These are phyloP conservation scores for Calonectria fujianensis DNA, from an alignment of 2,329 filamentous ascomycete species.

Conservation along the genomic window DNA sequence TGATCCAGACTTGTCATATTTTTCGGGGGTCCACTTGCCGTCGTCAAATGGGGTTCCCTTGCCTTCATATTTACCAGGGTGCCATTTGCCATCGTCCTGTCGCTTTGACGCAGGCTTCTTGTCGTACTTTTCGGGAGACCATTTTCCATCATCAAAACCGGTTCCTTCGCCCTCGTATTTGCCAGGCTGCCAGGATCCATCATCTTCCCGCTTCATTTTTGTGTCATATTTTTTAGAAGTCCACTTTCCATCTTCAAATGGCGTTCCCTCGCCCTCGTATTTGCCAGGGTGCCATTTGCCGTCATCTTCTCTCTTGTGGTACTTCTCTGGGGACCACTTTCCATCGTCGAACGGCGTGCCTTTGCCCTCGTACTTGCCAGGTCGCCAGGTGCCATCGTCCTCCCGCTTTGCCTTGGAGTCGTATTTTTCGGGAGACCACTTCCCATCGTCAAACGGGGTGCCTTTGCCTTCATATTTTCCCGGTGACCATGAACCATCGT, in stretches of 20 bases:
- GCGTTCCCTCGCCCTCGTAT: not conserved
- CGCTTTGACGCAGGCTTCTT: not conserved
- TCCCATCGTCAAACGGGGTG: slow-evolving; percentile 1
- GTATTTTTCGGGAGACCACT: not conserved
- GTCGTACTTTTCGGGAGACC: not conserved
- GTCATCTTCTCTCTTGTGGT: no score
- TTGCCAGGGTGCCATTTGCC: not conserved
- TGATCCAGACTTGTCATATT: not conserved
- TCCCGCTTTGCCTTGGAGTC: not conserved
- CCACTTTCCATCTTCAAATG: not conserved
- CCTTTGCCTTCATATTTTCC: slow-evolving; percentile 17
- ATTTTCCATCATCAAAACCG: not conserved
- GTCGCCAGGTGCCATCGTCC: not conserved
- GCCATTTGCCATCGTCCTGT: not conserved
- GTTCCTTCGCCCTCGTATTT: not conserved
- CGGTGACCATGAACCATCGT: slow-evolving; percentile 15
- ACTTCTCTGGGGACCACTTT: no score
- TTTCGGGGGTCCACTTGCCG: not conserved
- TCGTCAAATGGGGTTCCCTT: not conserved
- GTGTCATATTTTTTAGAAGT: not conserved
- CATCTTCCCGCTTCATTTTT: not conserved
- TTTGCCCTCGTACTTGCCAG: no score
- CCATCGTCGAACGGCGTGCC: no score
- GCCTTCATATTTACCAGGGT: not conserved
- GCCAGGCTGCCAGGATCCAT: not conserved